Percentiles rank a stretch among this genome's conserved stretches.
These are phyloP conservation scores for Yarrowia sp. DNA, from an alignment of 805 yeast species.

Conservation along the genomic window DNA sequence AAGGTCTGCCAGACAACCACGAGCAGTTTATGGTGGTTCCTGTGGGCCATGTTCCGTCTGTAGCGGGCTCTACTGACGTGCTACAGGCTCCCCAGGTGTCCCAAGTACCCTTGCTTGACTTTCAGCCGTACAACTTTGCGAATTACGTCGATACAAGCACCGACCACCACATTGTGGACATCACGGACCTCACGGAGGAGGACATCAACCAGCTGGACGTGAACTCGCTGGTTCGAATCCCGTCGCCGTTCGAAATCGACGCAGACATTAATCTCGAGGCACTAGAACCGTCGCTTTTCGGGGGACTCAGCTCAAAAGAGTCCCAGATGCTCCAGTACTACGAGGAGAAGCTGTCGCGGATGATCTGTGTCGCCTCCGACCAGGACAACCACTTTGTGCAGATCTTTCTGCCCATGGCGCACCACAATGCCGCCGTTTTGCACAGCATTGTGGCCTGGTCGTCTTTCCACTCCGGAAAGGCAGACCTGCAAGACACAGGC, in stretches of 20 bases:
- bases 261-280: not conserved
- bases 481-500: conserved; percentile 38
- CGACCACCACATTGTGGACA: not conserved
- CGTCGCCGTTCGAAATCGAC: conserved; percentile 20
- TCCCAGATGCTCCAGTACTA: conserved; percentile 36
- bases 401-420: conserved; percentile 54
- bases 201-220: conserved; percentile 17
- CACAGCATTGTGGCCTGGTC: conserved; percentile 61
- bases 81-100: no score
- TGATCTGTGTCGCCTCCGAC: conserved; percentile 50
- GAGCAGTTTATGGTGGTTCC: conserved; percentile 7
- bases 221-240: conserved; percentile 3
- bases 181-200: conserved; percentile 10
- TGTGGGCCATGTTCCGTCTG: not conserved
- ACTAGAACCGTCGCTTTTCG: not conserved
- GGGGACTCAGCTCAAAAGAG: not conserved
- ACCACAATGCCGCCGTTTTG: conserved; percentile 48
- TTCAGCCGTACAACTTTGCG: not conserved
- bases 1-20: conserved; percentile 31
- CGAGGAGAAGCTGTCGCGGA: conserved; percentile 39
- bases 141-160: not conserved
- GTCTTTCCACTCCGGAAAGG: conserved; percentile 38
- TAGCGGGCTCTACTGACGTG: not conserved
- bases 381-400: conserved; percentile 52
- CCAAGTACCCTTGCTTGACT: not conserved